Conservation (phyloP, 192 early-diverging fungal genomes). For the Tieghemiomyces parasiticus region DNA sequence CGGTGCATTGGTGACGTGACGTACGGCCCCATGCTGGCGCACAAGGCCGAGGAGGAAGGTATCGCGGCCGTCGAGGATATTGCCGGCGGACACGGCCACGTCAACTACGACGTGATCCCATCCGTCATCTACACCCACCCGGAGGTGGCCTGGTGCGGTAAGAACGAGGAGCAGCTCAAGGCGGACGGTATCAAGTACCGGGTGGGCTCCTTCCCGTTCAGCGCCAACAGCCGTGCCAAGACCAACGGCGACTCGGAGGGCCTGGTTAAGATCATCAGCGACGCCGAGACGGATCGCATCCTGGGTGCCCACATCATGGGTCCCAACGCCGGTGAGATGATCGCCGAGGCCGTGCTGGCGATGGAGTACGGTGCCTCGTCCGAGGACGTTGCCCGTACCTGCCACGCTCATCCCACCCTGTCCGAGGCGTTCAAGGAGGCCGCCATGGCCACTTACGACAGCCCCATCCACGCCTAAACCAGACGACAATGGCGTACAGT, state of each 20-base stretch:
- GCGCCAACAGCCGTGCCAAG: conserved; percentile 94
- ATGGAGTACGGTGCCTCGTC: conserved; percentile 97
- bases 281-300: conserved; percentile 89
- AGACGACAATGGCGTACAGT: too few relatives aligned
- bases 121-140: conserved; percentile 98
- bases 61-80: conserved; percentile 95
- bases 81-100: conserved; percentile 82
- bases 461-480: conserved; percentile 64
- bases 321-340: conserved; percentile 98
- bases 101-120: conserved; percentile 97
- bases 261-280: conserved; percentile 90
- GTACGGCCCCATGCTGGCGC: conserved; percentile 94
- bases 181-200: conserved; percentile 73
- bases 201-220: conserved; percentile 87
- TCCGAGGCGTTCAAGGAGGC: conserved; percentile 99
- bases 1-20: conserved; percentile 96
- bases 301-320: conserved; percentile 98
- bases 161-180: conserved; percentile 90
- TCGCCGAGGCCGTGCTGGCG: conserved; percentile 91
- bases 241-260: conserved; percentile 92
- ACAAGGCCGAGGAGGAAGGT: conserved; percentile 99
- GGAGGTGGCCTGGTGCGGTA: conserved; percentile 97
- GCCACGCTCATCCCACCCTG: conserved; percentile 93
- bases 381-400: conserved; percentile 95
- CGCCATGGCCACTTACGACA: conserved; percentile 77